Base-by-base conservation (phyloP, 2,329 filamentous ascomycete species). In the Pyrenochaeta sp. region DNA sequence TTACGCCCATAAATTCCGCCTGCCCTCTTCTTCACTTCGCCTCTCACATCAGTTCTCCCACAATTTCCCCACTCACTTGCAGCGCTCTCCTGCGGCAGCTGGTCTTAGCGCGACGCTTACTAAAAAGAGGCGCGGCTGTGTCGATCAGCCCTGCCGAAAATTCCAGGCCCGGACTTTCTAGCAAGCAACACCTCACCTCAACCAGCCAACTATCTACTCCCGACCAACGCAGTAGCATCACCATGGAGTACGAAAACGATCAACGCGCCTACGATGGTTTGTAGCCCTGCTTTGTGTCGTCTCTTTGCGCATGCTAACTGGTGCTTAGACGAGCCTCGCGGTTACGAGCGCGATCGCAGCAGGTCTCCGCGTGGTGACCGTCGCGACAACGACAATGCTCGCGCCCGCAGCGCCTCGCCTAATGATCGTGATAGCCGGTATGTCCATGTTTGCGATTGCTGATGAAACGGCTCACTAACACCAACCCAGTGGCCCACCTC, bases 231-330 rank as follows among this genome's bases (percentile, higher is more conserved):
- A 68, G 52, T 68, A 81, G 79, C 78, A 77, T 79, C 67, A 81
- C 80, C 69, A 85, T 87, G 81, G 88, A 90, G 68, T 90, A 88
- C 81, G 87, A 90, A 74, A 84, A 84, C 71, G 87, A 89, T 64
- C 84, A 84, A 76, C 85, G 86, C 79, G 83, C 82, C 71, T 90
- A 89, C 77, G 87, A 89, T 63, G 88, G 88, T 90, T 83, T 72
- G 82, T 78, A 49, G 13, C 64, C 50, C 47, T 37, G 54, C 52
- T 49, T 36, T 37, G 50, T 55, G 59, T 59, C 28, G 42, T 55
- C 36, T 19, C 50, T 54, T 40, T 34, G 45, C 39, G 42, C 42
- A 51, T 60, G 63, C 71, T 71, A 56, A 71, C 63, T 50, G 56
- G 71, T 65, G 58, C 66, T 64, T 67, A 78, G 77, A 89, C 70